Conservation (phyloP, 2,329 filamentous ascomycete species). For the Cadophora sp. region DNA sequence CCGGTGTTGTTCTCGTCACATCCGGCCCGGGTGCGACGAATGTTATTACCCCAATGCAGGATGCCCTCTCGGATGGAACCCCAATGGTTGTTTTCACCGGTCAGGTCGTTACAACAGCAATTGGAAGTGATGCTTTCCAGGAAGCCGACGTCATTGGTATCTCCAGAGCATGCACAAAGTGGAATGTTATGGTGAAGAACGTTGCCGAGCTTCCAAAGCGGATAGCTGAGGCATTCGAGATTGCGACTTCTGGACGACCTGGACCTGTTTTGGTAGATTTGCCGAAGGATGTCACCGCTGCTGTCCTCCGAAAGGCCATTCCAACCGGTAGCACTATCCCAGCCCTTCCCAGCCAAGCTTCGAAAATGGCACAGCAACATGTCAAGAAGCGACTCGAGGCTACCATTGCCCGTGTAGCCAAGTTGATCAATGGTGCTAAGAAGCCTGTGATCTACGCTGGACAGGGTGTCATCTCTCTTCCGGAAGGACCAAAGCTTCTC, state of each 20-base stretch:
- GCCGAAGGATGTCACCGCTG: conserved; percentile 94
- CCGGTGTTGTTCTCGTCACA: conserved; percentile 94
- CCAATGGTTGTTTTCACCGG: conserved; percentile 96
- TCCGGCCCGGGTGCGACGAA: conserved; percentile 97
- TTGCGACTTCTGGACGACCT: conserved; percentile 91
- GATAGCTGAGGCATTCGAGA: conserved; percentile 98
- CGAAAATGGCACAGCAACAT: conserved; percentile 77
- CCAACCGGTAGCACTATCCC: conserved; percentile 68
- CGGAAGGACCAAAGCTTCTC: conserved; percentile 80
- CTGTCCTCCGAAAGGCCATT: conserved; percentile 82
- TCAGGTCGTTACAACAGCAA: conserved; percentile 88
- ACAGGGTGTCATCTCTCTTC: conserved; percentile 82
- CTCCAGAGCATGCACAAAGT: conserved; percentile 94
- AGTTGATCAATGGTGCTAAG: conserved; percentile 86
- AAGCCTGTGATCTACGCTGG: conserved; percentile 96
- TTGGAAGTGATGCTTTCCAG: conserved; percentile 96
- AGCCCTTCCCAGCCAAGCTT: conserved; percentile 84
- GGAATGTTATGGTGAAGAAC: conserved; percentile 99
- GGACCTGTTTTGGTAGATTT: conserved; percentile 95
- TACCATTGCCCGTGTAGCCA: conserved; percentile 78
- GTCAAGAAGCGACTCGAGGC: conserved; percentile 74
- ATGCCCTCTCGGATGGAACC: conserved; percentile 93
- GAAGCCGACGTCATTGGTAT: conserved; percentile 96
- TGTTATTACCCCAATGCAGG: conserved; percentile 94
- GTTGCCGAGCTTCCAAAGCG: conserved; percentile 90